Base-by-base conservation (phyloP, 2,329 filamentous ascomycete genomes). In the Aspergillus texensis region DNA sequence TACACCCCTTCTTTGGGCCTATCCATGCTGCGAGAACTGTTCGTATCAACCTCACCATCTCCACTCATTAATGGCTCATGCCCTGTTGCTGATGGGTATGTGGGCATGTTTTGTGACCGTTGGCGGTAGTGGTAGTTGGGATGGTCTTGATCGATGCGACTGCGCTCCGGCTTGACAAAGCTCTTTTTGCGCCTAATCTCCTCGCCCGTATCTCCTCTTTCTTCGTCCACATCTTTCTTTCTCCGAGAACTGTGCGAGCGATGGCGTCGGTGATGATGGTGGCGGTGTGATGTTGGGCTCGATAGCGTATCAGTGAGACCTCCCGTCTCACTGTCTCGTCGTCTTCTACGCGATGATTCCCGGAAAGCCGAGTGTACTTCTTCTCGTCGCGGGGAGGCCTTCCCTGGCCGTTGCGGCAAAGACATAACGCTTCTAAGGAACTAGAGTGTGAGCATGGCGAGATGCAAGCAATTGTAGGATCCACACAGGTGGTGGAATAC, bases 101-200 rank as follows among this genome's bases (percentile, higher is more conserved):
- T 91, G 61, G 90, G 86, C 93, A 99, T 97, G 68, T 94, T 91
- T 72, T 93, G 91, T 11, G 96, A 93, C 86, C 97, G 94, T 77
- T 96, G 91, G 70, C 93, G 89, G 79, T 99, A 99, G 80, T 97
- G 87, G 75, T 97, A 99, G 77, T 98, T 96, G 16, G 94, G 93
- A 76, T 98, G 93, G 70, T 94, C 91, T 67, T 86, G 89, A 70
- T 94, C 91, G 70, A 96, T 92, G 70, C 91, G 88, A 72, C 91
- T 91, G 68, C 95, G 88, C 80, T 99, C 95, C 0, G 95, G 95
- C 65, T 91, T 86, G 74, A 99, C 89, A 67, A 99, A 83, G 77
- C 92, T 97, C 76, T 91, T 89, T 80, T 98, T 98, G 71, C 94
- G 88, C 65, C 79, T 77, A 62, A 89, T 70, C 19, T 88, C 86